Percentiles rank a stretch among this genome's conserved stretches.
phyloP scores from a whole-genome alignment of 2,329 filamentous ascomycete genomes.

The Celoporthe dispersa region DNA sequence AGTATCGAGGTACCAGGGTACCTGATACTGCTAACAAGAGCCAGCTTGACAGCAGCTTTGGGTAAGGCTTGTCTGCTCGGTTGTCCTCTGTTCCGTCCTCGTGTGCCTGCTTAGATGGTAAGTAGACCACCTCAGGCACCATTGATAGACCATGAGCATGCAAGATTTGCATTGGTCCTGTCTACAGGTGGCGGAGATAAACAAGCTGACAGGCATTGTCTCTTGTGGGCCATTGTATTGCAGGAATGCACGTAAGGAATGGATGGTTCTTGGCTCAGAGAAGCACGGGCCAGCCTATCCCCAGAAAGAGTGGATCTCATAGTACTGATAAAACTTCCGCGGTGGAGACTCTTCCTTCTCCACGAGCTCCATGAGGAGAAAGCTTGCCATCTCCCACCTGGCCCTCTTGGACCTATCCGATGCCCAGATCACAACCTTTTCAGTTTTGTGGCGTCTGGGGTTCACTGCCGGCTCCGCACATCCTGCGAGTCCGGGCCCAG shows the following conservation, averaged over 20 bases:
- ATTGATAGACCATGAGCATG: not conserved
- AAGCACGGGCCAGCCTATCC: not conserved
- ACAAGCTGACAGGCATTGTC: not conserved
- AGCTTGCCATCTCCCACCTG: not conserved
- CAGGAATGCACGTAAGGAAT: too few relatives aligned
- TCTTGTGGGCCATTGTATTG: not conserved
- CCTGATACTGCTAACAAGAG: too few relatives aligned
- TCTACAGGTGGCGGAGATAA: not conserved
- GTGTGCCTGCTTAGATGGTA: too few relatives aligned
- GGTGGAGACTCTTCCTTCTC: not conserved
- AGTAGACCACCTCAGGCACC: not conserved
- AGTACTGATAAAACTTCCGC: not conserved
- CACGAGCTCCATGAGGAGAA: not conserved
- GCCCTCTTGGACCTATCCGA: not conserved
- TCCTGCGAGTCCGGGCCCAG: not conserved
- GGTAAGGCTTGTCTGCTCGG: too few relatives aligned
- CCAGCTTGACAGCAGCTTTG: too few relatives aligned
- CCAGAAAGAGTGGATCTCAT: not conserved
- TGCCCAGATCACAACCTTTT: not conserved
- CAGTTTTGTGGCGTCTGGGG: not conserved
- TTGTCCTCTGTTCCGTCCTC: too few relatives aligned
- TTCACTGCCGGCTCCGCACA: constrained; percentile 3
- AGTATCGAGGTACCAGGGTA: not conserved
- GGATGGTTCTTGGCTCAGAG: not conserved
- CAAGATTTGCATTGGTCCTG: not conserved